A percentile compares a stretch with the other conserved stretches of the same genome.
Conservation (phyloP, 192 early-diverging fungal genomes). For the Entomortierella parvispora region DNA sequence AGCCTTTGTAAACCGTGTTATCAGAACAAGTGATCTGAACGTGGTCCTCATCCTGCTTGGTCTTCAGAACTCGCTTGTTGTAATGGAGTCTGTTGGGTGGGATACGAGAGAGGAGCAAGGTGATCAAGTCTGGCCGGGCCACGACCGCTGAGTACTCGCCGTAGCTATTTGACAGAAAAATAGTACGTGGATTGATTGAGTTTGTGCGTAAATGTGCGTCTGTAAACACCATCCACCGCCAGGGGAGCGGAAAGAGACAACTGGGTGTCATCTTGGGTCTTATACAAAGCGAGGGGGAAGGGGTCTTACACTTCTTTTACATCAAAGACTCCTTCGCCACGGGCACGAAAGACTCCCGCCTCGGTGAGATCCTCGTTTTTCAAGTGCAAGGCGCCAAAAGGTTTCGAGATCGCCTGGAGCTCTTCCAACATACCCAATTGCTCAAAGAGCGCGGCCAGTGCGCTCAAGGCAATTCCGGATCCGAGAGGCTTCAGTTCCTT, state of each 20-base stretch:
- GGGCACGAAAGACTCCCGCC: slow-evolving; percentile 3
- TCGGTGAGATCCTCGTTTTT: slow-evolving; percentile 14
- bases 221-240: not conserved
- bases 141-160: slow-evolving; percentile 14
- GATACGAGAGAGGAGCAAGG: not conserved
- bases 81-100: not conserved
- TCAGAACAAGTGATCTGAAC: slow-evolving; percentile 6
- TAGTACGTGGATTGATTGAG: not conserved
- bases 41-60: not conserved
- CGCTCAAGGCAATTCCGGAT: slow-evolving; percentile 13
- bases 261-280: not conserved
- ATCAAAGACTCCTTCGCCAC: not conserved
- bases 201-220: not conserved
- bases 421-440: slow-evolving; percentile 27
- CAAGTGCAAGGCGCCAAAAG: slow-evolving; percentile 27
- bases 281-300: not conserved
- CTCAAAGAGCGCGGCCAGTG: slow-evolving; percentile 17
- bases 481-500: slow-evolving; percentile 27
- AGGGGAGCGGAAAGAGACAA: not conserved
- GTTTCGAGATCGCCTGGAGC: slow-evolving; percentile 7
- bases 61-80: not conserved
- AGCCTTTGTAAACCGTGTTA: not conserved
- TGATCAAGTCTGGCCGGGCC: not conserved
- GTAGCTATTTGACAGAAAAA: slow-evolving; percentile 5
- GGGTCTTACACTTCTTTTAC: not conserved